Percentiles rank a stretch among this genome's conserved stretches.
phyloP scores from a whole-genome alignment of 2,329 filamentous ascomycete genomes.

The Elsinoe fawcettii region DNA sequence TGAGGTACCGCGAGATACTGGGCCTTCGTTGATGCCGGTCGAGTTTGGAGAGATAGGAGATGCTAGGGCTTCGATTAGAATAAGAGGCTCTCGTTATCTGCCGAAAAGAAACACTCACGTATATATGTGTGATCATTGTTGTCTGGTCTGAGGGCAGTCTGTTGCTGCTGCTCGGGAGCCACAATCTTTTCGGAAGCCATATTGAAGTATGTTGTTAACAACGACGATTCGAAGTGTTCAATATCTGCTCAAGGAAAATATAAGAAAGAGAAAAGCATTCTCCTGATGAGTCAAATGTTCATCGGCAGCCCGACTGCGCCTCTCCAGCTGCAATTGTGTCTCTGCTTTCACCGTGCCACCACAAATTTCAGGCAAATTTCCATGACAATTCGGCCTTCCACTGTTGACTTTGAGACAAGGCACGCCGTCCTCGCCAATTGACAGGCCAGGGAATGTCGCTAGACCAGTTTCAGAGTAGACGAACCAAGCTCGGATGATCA shows the following conservation, averaged over 20 bases:
- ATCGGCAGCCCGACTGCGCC: conserved; percentile 3
- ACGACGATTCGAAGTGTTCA: not conserved
- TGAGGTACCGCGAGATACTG: not conserved
- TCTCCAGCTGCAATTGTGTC: not conserved
- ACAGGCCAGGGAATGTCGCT: not conserved
- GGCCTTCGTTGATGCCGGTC: conserved; percentile 2
- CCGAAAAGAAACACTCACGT: not conserved
- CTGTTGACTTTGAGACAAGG: conserved; percentile 3
- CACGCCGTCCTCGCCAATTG: not conserved
- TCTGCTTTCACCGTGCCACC: not conserved
- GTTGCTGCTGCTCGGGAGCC: conserved; percentile 1
- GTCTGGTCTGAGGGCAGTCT: not conserved
- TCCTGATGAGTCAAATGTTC: not conserved
- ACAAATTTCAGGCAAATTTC: conserved; percentile 2
- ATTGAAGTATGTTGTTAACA: not conserved
- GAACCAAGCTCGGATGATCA: not conserved
- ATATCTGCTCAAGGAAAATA: not conserved
- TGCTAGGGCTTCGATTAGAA: not conserved
- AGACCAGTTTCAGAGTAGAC: not conserved
- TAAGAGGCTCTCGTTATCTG: not conserved
- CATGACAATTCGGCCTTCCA: not conserved
- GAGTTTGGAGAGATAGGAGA: conserved; percentile 5
- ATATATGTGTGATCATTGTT: not conserved
- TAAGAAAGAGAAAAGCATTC: not conserved
- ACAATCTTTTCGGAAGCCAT: conserved; percentile 11